Percentiles rank a stretch among this genome's conserved stretches.
These are phyloP conservation scores for Boehmeria nivea DNA, from an alignment of 306 rosid species.

Conservation along the genomic window DNA sequence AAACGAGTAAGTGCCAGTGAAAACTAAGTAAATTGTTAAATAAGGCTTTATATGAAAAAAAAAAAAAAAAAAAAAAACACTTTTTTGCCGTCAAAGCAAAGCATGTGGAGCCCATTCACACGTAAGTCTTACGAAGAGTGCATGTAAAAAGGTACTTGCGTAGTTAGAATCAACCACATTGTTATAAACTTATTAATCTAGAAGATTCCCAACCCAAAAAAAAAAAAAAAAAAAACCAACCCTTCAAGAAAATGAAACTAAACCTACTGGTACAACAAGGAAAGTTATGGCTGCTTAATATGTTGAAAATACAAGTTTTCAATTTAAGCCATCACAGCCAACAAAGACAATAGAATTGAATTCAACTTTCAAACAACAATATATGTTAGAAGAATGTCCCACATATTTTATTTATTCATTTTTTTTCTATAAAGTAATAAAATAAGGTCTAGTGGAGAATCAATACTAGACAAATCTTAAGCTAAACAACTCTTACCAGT, in stretches of 20 bases:
- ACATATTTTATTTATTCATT: too few relatives aligned
- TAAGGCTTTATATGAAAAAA: too few relatives aligned
- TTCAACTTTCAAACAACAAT: background rate
- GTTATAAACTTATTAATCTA: background rate
- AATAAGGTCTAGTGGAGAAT: too few relatives aligned
- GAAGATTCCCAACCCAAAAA: constrained; percentile 4
- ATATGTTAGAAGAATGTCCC: too few relatives aligned
- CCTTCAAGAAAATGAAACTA: background rate
- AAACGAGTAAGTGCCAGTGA: too few relatives aligned
- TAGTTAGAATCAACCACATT: too few relatives aligned
- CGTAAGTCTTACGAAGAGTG: background rate
- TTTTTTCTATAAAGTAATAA: too few relatives aligned
- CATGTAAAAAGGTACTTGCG: too few relatives aligned
- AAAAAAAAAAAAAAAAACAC: too few relatives aligned
- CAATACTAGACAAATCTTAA: too few relatives aligned
- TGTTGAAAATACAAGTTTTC: background rate
- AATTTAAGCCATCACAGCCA: background rate
- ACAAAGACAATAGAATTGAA: background rate
- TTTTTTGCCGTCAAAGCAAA: background rate
- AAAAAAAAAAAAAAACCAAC: background rate
- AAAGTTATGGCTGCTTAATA: background rate
- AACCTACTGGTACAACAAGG: background rate
- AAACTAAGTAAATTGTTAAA: too few relatives aligned
- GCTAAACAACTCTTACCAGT: too few relatives aligned
- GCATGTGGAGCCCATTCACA: background rate